phyloP scores from a whole-genome alignment of 78 protist genomes.

The Dictyostelium discoideum region DNA sequence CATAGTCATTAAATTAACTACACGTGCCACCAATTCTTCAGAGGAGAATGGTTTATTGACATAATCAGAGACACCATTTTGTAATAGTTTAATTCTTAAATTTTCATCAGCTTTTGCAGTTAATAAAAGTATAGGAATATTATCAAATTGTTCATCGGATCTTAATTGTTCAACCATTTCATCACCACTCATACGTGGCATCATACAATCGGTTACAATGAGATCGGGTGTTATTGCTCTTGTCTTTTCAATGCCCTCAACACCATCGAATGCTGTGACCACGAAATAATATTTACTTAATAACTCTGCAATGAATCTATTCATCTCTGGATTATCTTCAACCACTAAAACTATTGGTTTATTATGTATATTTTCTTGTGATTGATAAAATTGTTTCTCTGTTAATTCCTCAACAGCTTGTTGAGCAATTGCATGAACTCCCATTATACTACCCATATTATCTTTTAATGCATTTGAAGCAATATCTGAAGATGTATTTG shows the following conservation, averaged over 20 bases:
- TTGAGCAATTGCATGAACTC: conserved; percentile 20
- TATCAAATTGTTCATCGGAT: conserved; percentile 19
- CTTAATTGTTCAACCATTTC: conserved; percentile 68
- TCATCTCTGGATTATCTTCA: conserved; percentile 81
- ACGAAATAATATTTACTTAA: conserved; percentile 21
- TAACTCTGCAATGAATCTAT: conserved; percentile 43
- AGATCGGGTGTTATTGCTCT: conserved; percentile 43
- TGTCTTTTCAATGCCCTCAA: conserved; percentile 66
- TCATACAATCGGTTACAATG: conserved; percentile 84
- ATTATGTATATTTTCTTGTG: not conserved
- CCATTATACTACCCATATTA: conserved; percentile 45
- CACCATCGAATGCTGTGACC: conserved; percentile 62
- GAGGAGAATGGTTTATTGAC: conserved; percentile 78
- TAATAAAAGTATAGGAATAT: conserved; percentile 60
- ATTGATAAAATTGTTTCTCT: conserved; percentile 12
- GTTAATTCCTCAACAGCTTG: conserved; percentile 45
- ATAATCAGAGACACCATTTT: conserved; percentile 75
- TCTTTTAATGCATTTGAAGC: not conserved
- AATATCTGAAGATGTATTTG: not conserved
- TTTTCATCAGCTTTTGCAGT: conserved; percentile 85
- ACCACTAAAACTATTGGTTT: conserved; percentile 72
- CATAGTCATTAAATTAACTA: conserved; percentile 36
- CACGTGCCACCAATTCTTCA: conserved; percentile 62
- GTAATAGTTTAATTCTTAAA: conserved; percentile 33
- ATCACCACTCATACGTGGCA: conserved; percentile 82